Evolutionary conservation across 2,329 filamentous ascomycete species (phyloP).

Genomic region (Diaporthe aspalathi): DNA sequence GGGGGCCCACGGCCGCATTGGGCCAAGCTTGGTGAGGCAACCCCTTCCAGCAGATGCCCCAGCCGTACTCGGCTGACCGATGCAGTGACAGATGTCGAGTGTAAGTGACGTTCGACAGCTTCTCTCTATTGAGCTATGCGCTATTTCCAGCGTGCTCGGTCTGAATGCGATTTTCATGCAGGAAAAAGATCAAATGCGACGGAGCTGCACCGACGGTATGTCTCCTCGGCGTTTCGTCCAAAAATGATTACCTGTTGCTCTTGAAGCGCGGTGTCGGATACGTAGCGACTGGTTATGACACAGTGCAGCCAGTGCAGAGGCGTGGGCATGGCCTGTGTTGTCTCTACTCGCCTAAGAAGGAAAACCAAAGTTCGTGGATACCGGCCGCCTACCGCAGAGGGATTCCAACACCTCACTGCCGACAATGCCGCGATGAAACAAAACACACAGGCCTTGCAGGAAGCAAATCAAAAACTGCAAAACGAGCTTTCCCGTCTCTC

Average conservation of each 20-base stretch:
- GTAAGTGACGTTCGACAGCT: neutral
- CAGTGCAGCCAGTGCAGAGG: neutral
- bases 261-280: too few relatives aligned
- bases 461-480: neutral
- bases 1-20: neutral
- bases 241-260: too few relatives aligned
- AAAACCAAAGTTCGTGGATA: constrained; percentile 15
- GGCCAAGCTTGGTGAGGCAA: constrained; percentile 8
- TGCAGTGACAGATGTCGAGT: neutral
- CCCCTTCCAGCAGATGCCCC: neutral
- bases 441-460: neutral
- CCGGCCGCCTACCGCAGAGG: constrained; percentile 7
- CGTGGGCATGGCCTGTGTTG: neutral
- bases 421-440: constrained; percentile 4
- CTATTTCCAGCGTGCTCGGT: neutral
- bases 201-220: neutral
- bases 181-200: constrained; percentile 11
- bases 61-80: neutral
- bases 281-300: neutral
- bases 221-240: neutral
- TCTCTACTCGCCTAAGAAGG: neutral
- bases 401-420: neutral
- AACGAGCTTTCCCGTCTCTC: neutral
- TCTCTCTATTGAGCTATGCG: neutral
- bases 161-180: neutral